These are phyloP conservation scores for Pelargonium cotyledonis DNA, from an alignment of 441 rosid genomes.

Conservation along the genomic window DNA sequence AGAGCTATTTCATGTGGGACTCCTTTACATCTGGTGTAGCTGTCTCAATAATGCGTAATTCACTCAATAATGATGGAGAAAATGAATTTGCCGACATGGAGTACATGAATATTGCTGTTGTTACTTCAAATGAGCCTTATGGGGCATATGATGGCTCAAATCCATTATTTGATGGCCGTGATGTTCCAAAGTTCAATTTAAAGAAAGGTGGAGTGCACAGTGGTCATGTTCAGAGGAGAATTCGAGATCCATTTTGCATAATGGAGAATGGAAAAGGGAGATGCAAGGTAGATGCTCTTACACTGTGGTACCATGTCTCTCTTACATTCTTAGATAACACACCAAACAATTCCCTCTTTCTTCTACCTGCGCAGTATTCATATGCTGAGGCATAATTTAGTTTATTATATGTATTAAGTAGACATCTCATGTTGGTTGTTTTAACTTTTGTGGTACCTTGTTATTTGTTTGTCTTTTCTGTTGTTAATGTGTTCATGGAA, in stretches of 20 bases:
- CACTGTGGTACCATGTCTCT: not conserved
- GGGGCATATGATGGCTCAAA: conserved; percentile 67
- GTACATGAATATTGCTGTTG: conserved; percentile 69
- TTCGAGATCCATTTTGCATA: conserved; percentile 56
- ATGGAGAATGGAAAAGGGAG: conserved; percentile 47
- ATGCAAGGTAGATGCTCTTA: conserved; percentile 49
- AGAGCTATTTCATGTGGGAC: conserved; percentile 92
- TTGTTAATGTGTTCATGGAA: not conserved
- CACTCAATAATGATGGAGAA: conserved; percentile 30
- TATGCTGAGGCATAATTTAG: no score
- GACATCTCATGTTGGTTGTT: not conserved
- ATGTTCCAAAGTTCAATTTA: conserved; percentile 51
- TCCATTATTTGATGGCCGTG: conserved; percentile 53
- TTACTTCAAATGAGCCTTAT: conserved; percentile 75
- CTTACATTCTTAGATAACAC: no score
- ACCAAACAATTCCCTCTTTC: no score
- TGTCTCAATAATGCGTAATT: conserved; percentile 53
- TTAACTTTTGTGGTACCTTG: not conserved
- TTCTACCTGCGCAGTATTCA: no score
- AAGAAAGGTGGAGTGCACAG: conserved; percentile 58
- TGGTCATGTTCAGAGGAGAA: conserved; percentile 74
- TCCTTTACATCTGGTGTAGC: conserved; percentile 75
- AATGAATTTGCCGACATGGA: conserved; percentile 84
- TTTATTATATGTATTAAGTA: no score
- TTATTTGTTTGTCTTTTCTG: not conserved